phyloP scores from a whole-genome alignment of 2,329 filamentous ascomycete species.

The Hymenoscyphus infarciens region DNA sequence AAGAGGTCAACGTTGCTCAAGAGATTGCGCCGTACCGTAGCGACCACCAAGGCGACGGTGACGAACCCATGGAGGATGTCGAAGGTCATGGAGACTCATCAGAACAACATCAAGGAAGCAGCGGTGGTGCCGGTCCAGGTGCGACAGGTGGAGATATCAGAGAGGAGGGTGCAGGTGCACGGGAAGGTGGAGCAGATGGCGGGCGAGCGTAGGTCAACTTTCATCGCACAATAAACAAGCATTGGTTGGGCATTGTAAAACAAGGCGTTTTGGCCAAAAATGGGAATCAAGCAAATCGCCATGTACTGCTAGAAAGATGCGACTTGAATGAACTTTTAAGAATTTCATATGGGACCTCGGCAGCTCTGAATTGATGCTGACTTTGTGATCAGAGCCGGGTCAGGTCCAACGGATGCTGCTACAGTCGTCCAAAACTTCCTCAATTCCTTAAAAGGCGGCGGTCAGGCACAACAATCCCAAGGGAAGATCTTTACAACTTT shows the following conservation, averaged over 20 bases:
- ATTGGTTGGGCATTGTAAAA: constrained; percentile 30
- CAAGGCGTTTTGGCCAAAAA: constrained; percentile 32
- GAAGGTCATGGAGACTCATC: constrained; percentile 60
- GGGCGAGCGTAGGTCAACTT: constrained; percentile 93
- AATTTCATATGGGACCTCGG: constrained; percentile 15
- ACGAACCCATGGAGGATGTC: constrained; percentile 77
- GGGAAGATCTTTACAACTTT: constrained; percentile 76
- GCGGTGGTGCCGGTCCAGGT: constrained; percentile 78
- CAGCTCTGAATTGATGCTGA: constrained; percentile 41
- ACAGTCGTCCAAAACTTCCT: constrained; percentile 84
- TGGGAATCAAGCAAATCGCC: constrained; percentile 24
- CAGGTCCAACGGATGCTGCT: constrained; percentile 63
- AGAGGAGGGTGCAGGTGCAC: constrained; percentile 81
- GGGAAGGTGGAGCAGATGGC: constrained; percentile 93
- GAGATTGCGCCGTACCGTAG: constrained; percentile 65
- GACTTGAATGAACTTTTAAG: constrained; percentile 30
- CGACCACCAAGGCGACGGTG: constrained; percentile 58
- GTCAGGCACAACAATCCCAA: constrained; percentile 44
- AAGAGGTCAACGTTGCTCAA: constrained; percentile 74
- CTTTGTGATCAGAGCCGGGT: constrained; percentile 52
- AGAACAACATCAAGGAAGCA: constrained; percentile 57
- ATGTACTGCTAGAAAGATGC: constrained; percentile 36
- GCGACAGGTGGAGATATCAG: constrained; percentile 89
- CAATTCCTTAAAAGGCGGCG: constrained; percentile 64
- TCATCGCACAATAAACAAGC: constrained; percentile 23